A percentile compares a stretch with the other conserved stretches of the same genome.
Evolutionary conservation across 2,329 filamentous ascomycete genomes (phyloP).

Genomic region (Fusarium protoensiforme): DNA sequence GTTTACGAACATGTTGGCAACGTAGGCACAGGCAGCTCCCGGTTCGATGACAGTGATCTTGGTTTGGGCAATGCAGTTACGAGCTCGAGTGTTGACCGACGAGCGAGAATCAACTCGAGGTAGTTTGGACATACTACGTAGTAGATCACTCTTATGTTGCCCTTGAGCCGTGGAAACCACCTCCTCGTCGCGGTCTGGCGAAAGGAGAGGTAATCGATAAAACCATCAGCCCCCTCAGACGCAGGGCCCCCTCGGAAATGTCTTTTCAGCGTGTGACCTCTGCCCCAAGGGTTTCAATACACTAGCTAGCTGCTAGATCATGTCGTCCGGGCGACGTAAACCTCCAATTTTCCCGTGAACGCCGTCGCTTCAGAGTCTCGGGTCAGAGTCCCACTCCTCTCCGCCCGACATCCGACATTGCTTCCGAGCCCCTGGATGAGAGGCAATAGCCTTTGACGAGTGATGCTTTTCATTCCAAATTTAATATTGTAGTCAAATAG

Average conservation of each 20-base stretch:
- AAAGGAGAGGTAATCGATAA: neutral
- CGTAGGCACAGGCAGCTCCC: neutral
- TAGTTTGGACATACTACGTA: neutral
- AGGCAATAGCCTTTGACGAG: neutral
- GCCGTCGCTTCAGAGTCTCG: neutral
- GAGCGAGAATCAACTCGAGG: neutral
- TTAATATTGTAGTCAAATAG: neutral
- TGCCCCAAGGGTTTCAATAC: neutral
- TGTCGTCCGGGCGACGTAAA: neutral
- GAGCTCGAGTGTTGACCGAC: neutral
- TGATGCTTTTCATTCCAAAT: too few relatives aligned
- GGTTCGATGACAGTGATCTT: neutral
- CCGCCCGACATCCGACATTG: constrained; percentile 12
- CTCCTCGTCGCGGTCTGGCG: neutral
- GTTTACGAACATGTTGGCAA: neutral
- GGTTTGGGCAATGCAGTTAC: neutral
- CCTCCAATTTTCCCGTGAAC: too few relatives aligned
- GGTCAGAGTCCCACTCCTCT: neutral
- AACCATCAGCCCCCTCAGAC: neutral
- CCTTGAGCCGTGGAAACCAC: neutral
- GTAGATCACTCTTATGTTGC: neutral
- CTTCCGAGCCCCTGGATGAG: neutral
- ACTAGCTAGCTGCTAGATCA: neutral
- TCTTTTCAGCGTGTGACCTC: neutral
- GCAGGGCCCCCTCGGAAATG: neutral